Evolutionary conservation across 2,329 filamentous ascomycete genomes (phyloP).

Genomic region (Rutstroemia sp.): DNA sequence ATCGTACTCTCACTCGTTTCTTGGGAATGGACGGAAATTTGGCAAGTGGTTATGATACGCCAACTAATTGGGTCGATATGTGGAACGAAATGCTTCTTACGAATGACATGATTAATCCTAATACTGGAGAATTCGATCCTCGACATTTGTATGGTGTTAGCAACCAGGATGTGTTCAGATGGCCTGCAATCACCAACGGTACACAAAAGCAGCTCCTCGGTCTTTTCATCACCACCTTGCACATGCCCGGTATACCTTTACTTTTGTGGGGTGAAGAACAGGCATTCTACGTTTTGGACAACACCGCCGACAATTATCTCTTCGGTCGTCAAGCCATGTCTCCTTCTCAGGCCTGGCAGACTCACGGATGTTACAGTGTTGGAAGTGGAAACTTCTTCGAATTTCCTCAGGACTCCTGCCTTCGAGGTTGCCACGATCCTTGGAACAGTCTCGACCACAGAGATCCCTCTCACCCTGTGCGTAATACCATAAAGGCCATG

Average conservation of each 20-base stretch:
- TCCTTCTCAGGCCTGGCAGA: constrained; percentile 53
- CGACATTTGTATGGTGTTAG: constrained; percentile 57
- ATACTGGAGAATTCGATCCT: constrained; percentile 54
- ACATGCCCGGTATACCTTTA: constrained; percentile 53
- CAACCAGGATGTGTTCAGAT: constrained; percentile 60
- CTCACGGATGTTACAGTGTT: constrained; percentile 56
- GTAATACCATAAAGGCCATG: constrained; percentile 55
- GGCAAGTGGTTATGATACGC: constrained; percentile 44
- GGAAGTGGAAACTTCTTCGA: constrained; percentile 49
- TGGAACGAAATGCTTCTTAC: constrained; percentile 51
- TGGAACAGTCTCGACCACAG: constrained; percentile 52
- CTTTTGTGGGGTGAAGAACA: constrained; percentile 61
- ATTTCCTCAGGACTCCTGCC: constrained; percentile 47
- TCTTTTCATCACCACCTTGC: constrained; percentile 50
- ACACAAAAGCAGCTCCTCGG: constrained; percentile 50
- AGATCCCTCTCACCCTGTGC: constrained; percentile 53
- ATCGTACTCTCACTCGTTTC: constrained; percentile 54
- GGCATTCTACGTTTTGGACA: constrained; percentile 56
- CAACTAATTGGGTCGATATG: constrained; percentile 42
- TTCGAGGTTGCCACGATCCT: constrained; percentile 49
- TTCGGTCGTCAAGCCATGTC: constrained; percentile 59
- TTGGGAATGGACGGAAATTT: constrained; percentile 50
- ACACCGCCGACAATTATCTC: constrained; percentile 56
- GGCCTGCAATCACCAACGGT: constrained; percentile 51
- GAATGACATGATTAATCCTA: constrained; percentile 53